Conservation (phyloP, 352 stramenopile species). For the Pythium dissotocum region DNA sequence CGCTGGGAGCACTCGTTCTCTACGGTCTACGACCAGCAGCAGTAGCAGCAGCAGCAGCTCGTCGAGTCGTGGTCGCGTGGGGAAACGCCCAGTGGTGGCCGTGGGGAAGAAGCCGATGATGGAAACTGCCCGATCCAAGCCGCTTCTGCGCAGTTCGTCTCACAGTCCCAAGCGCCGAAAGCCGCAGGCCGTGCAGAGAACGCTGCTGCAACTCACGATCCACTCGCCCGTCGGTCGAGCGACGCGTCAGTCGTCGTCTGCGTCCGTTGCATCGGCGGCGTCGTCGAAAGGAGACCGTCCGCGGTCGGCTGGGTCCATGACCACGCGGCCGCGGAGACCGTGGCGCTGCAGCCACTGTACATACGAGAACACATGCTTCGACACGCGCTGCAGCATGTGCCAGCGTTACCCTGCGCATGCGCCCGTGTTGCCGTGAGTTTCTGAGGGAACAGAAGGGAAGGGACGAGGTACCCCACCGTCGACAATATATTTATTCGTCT, state of each 20-base stretch:
- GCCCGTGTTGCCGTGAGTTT: background rate
- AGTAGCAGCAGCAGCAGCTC: constrained; percentile 6
- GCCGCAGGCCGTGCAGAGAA: constrained; percentile 14
- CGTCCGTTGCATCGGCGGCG: background rate
- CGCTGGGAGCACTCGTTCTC: constrained; percentile 13
- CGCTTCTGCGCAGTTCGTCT: constrained; percentile 17
- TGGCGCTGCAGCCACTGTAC: constrained; percentile 68
- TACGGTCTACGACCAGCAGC: constrained; percentile 17
- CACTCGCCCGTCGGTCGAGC: constrained; percentile 4
- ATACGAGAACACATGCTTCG: constrained; percentile 77
- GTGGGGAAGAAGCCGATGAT: constrained; percentile 19
- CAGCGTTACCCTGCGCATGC: constrained; percentile 18
- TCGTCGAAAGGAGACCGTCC: background rate
- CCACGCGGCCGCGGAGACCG: constrained; percentile 25
- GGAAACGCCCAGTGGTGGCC: background rate
- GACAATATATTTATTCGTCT: no score
- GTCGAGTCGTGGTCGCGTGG: background rate
- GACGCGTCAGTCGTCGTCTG: background rate
- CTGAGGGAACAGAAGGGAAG: no score
- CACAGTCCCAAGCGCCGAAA: constrained; percentile 26
- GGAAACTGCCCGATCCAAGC: constrained; percentile 4
- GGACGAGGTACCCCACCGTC: no score
- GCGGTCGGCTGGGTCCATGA: background rate
- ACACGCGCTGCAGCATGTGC: constrained; percentile 71
- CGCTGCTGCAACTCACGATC: constrained; percentile 29